Base-by-base conservation (phyloP, 352 stramenopile species). In the Pythium myriotylum region DNA sequence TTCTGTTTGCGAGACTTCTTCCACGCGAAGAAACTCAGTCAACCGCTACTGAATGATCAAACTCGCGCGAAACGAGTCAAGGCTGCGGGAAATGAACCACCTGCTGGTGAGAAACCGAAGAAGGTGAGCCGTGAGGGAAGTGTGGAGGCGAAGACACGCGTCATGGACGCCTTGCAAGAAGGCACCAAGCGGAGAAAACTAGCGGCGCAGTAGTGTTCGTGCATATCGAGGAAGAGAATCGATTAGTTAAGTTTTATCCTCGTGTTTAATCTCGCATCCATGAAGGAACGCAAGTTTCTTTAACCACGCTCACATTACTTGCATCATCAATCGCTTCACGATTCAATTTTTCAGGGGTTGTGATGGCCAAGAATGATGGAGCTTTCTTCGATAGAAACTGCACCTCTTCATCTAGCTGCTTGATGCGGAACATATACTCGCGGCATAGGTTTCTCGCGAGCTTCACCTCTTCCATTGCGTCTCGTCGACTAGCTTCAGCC, bases 1-100 rank as follows among this genome's bases (percentile, higher is more conserved):
- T 93, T 93, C 54, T 91, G 81, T 50, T 64, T 86, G 39, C 56
- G 65, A 10, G 84, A 93, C 62, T 91, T 91, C 42, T 91, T 91
- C 56, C 60, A 76, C 41, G 76, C 72, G 45, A 89, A 86, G 50
- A 86, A 88, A 49, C 59, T 93, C 46, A 89, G 80, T 29, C 84
- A 91, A 50, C 64, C 77, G 40, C 72, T 91, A 32, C 55, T 93
- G 49, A 93, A 93, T 45, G 81, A 93, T 63, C 81, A 93, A 60
- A 80, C 72, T 33, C 81, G 84, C 10, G 72, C 76, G 8, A 62
- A 78, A 46, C 78, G 83, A 13, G 81, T 81, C n/a, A 78, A 70
- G n/a, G 75, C 77, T 19, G 67, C 74, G 22, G 70, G 54, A 22
- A 45, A 75, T 16, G 7, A 39, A 3, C n/a, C 27, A 2, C 14